Evolutionary conservation across 2,329 filamentous ascomycete species (phyloP), one percentile per base, ranked within the genome.

Genomic region (Amylocarpus encephaloides): DNA sequence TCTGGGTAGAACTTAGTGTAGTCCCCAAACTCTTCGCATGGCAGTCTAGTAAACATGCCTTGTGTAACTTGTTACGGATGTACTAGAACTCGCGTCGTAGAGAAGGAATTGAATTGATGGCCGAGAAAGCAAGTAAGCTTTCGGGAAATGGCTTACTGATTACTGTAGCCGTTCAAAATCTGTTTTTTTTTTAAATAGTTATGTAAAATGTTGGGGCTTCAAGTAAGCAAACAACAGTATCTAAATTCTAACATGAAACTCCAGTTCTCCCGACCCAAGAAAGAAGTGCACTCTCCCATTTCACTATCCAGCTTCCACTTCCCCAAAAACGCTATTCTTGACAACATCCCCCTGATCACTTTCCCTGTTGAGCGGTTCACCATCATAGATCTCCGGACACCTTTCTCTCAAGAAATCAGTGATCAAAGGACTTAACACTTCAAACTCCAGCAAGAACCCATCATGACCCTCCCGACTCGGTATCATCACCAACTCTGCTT

Each of bases 401-500:
- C 9, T 19, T 16, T 46, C 34, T 46, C 15, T 36, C 15, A 36
- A 36, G 34, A 36, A 36, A 13, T 5, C 34, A 5, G 12, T 16
- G 15, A 36, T 36, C 15, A 36, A 36, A 5, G 34, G 34, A 16
- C 43, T 43, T 45, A 26, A 36, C 29, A 18, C 29, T 18, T 39
- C 22, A 46, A 44, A 50, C 35, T 36, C 67, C 2, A 70, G 54
- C n/a, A 47, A 22, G 18, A 47, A 47, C 3, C 45, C 45, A 47
- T 41, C 45, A 33, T 47, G 45, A 2, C 45, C 45, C 18, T 47
- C 45, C 1, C 18, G 35, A 13, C n/a, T 38, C 6, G 34, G 35
- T 69, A 69, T 46, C 32, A 61, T 57, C 1, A 58, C 53, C 3
- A 69, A 54, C 13, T 50, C 55, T 10, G 66, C 62, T 16, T 59